These are phyloP conservation scores for Hibiscus trionum DNA, from an alignment of 345 rosid species.

Conservation along the genomic window DNA sequence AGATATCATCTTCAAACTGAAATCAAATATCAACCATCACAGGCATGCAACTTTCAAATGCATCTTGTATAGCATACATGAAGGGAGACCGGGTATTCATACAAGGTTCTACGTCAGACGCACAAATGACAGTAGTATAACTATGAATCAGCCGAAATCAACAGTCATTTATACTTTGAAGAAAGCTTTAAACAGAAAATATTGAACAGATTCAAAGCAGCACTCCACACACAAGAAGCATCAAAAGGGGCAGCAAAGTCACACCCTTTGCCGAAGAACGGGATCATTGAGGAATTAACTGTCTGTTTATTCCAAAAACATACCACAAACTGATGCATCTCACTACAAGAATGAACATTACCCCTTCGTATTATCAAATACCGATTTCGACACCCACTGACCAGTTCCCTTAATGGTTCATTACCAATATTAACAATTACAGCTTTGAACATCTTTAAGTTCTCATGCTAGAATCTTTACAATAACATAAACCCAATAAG, in stretches of 20 bases:
- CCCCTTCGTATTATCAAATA: neutral
- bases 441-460: neutral
- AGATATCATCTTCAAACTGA: neutral
- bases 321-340: neutral
- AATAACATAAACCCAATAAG: neutral
- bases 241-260: neutral
- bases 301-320: neutral
- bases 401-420: neutral
- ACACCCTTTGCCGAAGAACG: neutral
- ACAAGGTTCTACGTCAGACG: neutral
- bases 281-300: neutral
- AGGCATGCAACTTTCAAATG: neutral
- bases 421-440: neutral
- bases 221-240: neutral
- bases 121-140: neutral
- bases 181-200: neutral
- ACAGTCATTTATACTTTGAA: neutral
- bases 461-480: neutral
- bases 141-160: neutral
- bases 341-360: neutral
- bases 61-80: neutral
- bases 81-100: neutral
- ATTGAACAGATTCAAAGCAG: neutral
- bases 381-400: neutral
- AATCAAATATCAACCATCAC: neutral